Evolutionary conservation across 257 asterid species (phyloP).

Genomic region (Lavandula angustifolia): DNA sequence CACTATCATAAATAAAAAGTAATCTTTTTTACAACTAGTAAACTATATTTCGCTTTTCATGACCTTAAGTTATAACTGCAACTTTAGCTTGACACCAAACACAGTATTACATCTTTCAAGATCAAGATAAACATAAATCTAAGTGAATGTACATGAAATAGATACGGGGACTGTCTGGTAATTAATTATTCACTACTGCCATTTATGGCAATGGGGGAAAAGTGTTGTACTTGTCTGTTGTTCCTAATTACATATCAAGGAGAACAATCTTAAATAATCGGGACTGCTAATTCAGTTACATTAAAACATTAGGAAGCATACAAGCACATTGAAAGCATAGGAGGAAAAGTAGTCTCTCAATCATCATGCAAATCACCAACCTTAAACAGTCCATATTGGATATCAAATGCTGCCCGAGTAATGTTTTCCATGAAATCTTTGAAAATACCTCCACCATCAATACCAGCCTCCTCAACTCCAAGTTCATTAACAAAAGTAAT

Average conservation of each 20-base stretch:
- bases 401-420: conserved; percentile 88
- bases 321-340: conserved; percentile 25
- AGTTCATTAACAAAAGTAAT: conserved; percentile 82
- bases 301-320: conserved; percentile 22
- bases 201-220: neutral
- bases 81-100: conserved; percentile 1
- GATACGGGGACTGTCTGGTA: neutral
- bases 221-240: neutral
- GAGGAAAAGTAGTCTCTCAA: conserved; percentile 18
- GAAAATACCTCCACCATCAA: conserved; percentile 99
- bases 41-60: neutral
- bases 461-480: conserved; percentile 99
- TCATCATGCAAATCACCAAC: conserved; percentile 43
- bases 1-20: neutral
- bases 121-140: conserved; percentile 13
- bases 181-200: neutral
- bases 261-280: conserved; percentile 6
- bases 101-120: conserved; percentile 17
- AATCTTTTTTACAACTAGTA: neutral
- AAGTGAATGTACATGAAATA: neutral
- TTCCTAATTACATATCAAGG: conserved; percentile 3
- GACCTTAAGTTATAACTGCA: neutral
- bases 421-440: conserved; percentile 98
- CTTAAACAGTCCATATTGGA: conserved; percentile 97
- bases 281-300: conserved; percentile 13